Conservation (phyloP, 2,329 filamentous ascomycete species). For the Fusarium coicis region DNA sequence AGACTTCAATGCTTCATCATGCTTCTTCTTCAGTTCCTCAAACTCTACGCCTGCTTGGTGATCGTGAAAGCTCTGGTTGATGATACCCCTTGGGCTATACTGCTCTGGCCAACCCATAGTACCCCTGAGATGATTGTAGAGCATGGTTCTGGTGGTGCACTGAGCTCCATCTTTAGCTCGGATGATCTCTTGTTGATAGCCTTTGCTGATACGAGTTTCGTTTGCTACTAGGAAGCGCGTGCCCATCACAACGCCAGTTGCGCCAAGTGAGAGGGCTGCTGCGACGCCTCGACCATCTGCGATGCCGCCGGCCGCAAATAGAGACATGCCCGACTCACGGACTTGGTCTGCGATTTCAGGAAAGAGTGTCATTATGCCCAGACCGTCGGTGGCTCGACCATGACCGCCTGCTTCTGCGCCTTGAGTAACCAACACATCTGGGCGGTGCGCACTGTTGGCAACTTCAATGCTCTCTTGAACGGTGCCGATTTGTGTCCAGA, state of each 20-base stretch:
- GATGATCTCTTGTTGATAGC: constrained; percentile 56
- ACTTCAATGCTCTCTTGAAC: constrained; percentile 59
- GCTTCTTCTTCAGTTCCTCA: constrained; percentile 55
- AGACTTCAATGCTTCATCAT: constrained; percentile 48
- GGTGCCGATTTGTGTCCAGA: constrained; percentile 65
- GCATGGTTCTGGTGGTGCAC: constrained; percentile 54
- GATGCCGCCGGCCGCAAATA: constrained; percentile 65
- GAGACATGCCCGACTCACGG: constrained; percentile 48
- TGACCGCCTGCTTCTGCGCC: constrained; percentile 66
- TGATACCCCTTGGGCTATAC: constrained; percentile 54
- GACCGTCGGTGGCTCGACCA: constrained; percentile 56
- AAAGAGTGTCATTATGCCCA: constrained; percentile 58
- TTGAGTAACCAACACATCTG: constrained; percentile 64
- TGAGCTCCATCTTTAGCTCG: constrained; percentile 53
- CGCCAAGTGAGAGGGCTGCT: constrained; percentile 62
- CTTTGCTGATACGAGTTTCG: constrained; percentile 53
- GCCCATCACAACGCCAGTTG: constrained; percentile 67
- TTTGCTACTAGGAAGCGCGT: constrained; percentile 68
- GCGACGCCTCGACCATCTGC: constrained; percentile 62
- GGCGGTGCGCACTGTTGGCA: constrained; percentile 46
- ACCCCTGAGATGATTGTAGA: constrained; percentile 58
- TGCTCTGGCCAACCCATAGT: constrained; percentile 53
- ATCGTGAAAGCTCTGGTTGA: constrained; percentile 53
- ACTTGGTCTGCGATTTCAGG: constrained; percentile 61
- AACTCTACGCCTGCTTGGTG: constrained; percentile 52